These are phyloP conservation scores for Neurospora sp. DNA, from an alignment of 2,329 filamentous ascomycete species.

Conservation along the genomic window DNA sequence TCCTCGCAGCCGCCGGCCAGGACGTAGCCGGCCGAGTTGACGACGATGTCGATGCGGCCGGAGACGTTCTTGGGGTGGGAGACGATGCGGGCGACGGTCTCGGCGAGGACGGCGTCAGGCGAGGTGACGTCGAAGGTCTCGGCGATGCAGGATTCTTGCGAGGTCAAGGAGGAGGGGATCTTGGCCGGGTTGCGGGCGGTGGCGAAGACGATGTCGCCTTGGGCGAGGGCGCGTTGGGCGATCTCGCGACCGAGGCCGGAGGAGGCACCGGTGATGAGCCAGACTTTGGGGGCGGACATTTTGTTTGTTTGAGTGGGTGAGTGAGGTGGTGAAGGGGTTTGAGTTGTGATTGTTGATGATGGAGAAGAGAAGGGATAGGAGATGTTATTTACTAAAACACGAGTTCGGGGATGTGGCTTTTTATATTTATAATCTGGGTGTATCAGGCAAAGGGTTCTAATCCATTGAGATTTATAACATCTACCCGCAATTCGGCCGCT, in stretches of 20 bases:
- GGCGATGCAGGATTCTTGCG: not conserved
- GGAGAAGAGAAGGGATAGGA: not conserved
- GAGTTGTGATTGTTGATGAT: not conserved
- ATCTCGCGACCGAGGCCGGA: conserved; percentile 5
- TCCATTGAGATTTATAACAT: not conserved
- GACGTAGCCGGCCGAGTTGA: conserved; percentile 12
- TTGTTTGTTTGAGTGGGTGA: not conserved
- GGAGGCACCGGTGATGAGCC: conserved; percentile 5
- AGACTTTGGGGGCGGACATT: not conserved
- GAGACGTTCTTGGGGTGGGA: conserved; percentile 2
- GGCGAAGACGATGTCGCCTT: conserved; percentile 5
- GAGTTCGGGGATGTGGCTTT: not conserved
- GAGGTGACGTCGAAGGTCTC: not conserved
- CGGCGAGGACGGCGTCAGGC: not conserved
- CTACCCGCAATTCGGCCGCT: not conserved
- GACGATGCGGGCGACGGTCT: conserved; percentile 5
- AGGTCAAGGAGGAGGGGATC: not conserved
- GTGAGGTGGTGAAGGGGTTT: not conserved
- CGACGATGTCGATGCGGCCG: conserved; percentile 9
- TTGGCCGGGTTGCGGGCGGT: conserved; percentile 4
- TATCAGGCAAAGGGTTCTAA: not conserved
- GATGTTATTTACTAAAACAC: not conserved
- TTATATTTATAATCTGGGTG: not conserved
- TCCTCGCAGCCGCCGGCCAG: conserved; percentile 9
- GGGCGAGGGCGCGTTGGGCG: conserved; percentile 1